Percentiles rank a stretch among this genome's conserved stretches.
These are phyloP conservation scores for Tetracladium maxilliforme DNA, from an alignment of 2,329 filamentous ascomycete genomes.

Conservation along the genomic window DNA sequence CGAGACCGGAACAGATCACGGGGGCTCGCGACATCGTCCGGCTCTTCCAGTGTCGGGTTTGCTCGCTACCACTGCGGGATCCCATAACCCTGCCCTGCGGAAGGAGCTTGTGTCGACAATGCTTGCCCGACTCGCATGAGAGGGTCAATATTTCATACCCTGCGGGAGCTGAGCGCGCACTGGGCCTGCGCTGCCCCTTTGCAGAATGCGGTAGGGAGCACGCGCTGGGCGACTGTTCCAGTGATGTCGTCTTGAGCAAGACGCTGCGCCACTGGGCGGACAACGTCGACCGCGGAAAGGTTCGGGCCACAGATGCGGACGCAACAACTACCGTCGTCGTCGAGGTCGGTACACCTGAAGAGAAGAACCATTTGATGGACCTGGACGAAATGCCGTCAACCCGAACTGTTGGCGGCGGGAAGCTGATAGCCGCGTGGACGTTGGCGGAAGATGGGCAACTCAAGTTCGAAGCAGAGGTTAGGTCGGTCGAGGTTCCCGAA, in stretches of 20 bases:
- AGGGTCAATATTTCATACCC: too few species aligned
- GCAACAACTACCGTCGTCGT: conserved; percentile 23
- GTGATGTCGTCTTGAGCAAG: conserved; percentile 65
- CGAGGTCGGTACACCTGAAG: conserved; percentile 18
- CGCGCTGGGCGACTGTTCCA: conserved; percentile 58
- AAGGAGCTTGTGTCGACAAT: conserved; percentile 59
- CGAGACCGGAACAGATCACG: too few species aligned
- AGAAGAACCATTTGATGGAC: too few species aligned
- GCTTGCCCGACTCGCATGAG: conserved; percentile 63
- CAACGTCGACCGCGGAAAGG: too few species aligned
- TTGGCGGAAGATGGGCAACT: conserved; percentile 49
- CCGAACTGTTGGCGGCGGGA: conserved; percentile 34
- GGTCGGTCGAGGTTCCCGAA: conserved; percentile 6
- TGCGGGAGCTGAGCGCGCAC: too few species aligned
- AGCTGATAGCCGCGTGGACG: conserved; percentile 50
- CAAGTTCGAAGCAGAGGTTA: conserved; percentile 36
- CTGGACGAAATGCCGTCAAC: too few species aligned
- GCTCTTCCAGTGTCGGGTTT: conserved; percentile 64
- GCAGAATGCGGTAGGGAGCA: conserved; percentile 53
- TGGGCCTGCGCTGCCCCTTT: too few species aligned
- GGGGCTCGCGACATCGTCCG: conserved; percentile 53
- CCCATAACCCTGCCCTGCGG: conserved; percentile 75
- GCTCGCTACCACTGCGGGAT: conserved; percentile 49
- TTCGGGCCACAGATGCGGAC: conserved; percentile 25
- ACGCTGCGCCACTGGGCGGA: too few species aligned